Percentiles rank a stretch among this genome's conserved stretches.
Evolutionary conservation across 2,329 filamentous ascomycete genomes (phyloP).

Genomic region (Mycosphaerella sp.): DNA sequence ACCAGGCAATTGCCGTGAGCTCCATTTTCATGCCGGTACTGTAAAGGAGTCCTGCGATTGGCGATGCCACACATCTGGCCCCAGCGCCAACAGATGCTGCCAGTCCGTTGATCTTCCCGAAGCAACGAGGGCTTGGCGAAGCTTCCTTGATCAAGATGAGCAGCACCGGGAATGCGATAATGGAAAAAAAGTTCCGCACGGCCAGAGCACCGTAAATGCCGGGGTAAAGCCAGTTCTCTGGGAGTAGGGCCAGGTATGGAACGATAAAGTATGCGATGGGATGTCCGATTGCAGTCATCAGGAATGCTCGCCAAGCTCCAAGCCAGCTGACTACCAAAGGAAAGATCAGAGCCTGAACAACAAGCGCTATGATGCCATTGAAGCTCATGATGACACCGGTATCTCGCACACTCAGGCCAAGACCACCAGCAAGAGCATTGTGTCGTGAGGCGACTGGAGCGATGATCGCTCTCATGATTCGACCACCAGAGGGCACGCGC

Average conservation of each 20-base stretch:
- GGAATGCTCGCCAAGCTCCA: constrained; percentile 61
- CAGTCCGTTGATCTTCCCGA: constrained; percentile 66
- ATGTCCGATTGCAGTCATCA: constrained; percentile 59
- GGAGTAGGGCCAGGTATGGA: constrained; percentile 58
- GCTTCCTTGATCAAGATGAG: constrained; percentile 69
- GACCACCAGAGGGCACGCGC: constrained; percentile 40
- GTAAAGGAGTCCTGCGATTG: constrained; percentile 61
- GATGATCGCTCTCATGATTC: constrained; percentile 29
- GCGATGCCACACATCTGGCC: constrained; percentile 62
- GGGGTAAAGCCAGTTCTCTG: constrained; percentile 47
- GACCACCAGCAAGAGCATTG: constrained; percentile 49
- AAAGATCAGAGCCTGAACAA: constrained; percentile 67
- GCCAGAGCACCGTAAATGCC: constrained; percentile 61
- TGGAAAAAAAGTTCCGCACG: constrained; percentile 61
- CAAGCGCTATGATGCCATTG: constrained; percentile 64
- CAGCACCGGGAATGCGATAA: constrained; percentile 61
- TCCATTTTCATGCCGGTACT: constrained; percentile 51
- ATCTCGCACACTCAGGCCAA: constrained; percentile 59
- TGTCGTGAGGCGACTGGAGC: constrained; percentile 18
- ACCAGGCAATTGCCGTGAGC: constrained; percentile 59
- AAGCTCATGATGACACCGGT: constrained; percentile 63
- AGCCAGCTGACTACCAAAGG: constrained; percentile 57
- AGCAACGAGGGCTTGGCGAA: constrained; percentile 53
- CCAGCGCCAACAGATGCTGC: constrained; percentile 66
- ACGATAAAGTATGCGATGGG: constrained; percentile 63